Conservation (phyloP, 768 basidiomycete species). For the Suillus clintonianus region DNA sequence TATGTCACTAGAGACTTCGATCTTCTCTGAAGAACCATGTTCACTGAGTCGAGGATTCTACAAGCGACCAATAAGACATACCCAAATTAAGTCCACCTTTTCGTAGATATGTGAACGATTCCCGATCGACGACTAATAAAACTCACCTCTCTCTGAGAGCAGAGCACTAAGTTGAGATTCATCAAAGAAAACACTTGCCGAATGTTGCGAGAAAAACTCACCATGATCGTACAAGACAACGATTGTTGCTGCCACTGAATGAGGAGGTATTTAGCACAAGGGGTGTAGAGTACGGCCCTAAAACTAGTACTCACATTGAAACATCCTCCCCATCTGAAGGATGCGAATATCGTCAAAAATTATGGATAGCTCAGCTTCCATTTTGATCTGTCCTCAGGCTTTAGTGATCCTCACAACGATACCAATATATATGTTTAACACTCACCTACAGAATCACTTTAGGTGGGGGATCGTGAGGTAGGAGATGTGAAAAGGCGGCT, state of each 20-base stretch:
- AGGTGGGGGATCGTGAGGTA: neutral
- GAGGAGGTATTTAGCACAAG: neutral
- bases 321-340: conserved; percentile 8
- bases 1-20: conserved; percentile 2
- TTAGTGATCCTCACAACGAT: neutral
- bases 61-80: conserved; percentile 1
- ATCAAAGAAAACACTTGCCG: neutral
- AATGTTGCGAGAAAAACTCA: neutral
- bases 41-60: neutral
- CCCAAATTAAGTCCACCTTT: conserved; percentile 12
- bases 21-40: neutral
- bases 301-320: conserved; percentile 2
- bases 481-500: neutral
- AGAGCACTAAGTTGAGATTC: neutral
- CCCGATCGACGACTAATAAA: neutral
- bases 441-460: neutral
- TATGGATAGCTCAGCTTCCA: conserved; percentile 6
- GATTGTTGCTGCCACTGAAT: conserved; percentile 5
- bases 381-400: neutral
- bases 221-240: conserved; percentile 10
- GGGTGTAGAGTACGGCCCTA: neutral
- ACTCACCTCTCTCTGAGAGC: conserved; percentile 1
- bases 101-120: neutral
- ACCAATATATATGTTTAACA: neutral
- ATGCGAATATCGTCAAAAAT: conserved; percentile 4